Percentiles rank a stretch among this genome's conserved stretches.
Evolutionary conservation across 768 basidiomycete species (phyloP).

Genomic region (Kwoniella bestiolae): DNA sequence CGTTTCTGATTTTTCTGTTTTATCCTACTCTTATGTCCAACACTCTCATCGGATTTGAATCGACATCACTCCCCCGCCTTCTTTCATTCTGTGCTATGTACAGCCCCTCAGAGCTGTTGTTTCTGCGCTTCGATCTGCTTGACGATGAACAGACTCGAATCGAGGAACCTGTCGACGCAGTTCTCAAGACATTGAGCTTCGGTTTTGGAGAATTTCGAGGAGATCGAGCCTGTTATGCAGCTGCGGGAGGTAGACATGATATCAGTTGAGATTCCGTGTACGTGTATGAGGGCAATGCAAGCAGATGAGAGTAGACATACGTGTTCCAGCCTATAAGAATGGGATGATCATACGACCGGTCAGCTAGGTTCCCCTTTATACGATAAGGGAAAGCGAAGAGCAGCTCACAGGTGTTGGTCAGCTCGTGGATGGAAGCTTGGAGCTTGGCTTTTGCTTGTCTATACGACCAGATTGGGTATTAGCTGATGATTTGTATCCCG

Average conservation of each 20-base stretch:
- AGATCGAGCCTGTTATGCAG: conserved; percentile 79
- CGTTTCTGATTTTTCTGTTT: neutral
- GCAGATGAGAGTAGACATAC: too few relatives aligned
- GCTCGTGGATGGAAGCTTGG: conserved; percentile 70
- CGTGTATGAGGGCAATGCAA: too few relatives aligned
- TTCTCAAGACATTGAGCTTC: conserved; percentile 84
- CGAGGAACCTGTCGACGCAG: conserved; percentile 90
- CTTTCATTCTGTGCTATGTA: neutral
- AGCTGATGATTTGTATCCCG: conserved; percentile 1
- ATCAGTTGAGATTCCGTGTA: too few relatives aligned
- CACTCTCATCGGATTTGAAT: neutral
- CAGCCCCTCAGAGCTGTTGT: conserved; percentile 32
- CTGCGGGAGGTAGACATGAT: conserved; percentile 59
- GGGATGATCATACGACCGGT: neutral
- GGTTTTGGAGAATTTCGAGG: conserved; percentile 73
- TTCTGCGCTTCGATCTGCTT: conserved; percentile 62
- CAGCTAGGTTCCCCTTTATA: neutral
- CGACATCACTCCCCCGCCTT: too few relatives aligned
- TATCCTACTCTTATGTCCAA: neutral
- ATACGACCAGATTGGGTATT: neutral
- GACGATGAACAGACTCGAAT: conserved; percentile 81
- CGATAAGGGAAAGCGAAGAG: neutral
- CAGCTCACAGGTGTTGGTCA: conserved; percentile 80
- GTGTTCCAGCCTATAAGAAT: conserved; percentile 23
- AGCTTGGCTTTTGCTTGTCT: conserved; percentile 73